These are phyloP conservation scores for Papiliotrema laurentii DNA, from an alignment of 1,284 basidiomycete genomes.

Conservation along the genomic window DNA sequence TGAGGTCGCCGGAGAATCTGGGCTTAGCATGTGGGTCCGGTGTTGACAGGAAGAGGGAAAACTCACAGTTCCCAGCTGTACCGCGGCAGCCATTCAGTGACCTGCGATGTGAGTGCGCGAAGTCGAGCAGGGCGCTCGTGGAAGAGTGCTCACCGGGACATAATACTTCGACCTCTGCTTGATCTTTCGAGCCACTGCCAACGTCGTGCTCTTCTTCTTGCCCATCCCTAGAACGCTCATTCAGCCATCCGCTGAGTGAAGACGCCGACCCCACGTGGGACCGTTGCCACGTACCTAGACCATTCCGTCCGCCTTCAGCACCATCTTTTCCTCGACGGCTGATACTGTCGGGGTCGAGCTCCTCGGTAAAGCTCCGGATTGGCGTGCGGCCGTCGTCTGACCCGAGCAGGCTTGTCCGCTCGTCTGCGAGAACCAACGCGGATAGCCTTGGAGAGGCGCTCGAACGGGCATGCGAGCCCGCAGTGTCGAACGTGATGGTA, in stretches of 20 bases:
- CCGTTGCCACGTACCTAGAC: neutral
- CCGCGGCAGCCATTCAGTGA: slow-evolving; percentile 70
- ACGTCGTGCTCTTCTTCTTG: slow-evolving; percentile 5
- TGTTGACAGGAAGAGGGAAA: neutral
- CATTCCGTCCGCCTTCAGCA: too few relatives aligned
- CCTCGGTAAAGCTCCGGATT: slow-evolving; percentile 1
- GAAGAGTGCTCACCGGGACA: slow-evolving; percentile 40
- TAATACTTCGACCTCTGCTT: slow-evolving; percentile 48
- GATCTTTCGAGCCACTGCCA: slow-evolving; percentile 31
- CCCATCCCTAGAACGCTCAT: too few relatives aligned
- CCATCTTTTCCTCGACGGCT: neutral
- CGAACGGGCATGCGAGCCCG: neutral
- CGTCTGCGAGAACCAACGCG: neutral
- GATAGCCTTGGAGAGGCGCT: too few relatives aligned
- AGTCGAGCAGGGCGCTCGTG: neutral
- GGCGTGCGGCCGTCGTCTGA: slow-evolving; percentile 1
- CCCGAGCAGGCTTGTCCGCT: slow-evolving; percentile 1
- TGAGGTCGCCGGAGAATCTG: slow-evolving; percentile 72
- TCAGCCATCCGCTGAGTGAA: too few relatives aligned
- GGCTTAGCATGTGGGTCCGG: neutral
- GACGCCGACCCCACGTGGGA: neutral
- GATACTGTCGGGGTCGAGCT: neutral
- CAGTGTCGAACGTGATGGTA: neutral
- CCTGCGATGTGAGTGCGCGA: slow-evolving; percentile 8
- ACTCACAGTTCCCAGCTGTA: slow-evolving; percentile 69